Evolutionary conservation across 192 early-diverging fungal genomes (phyloP).

Genomic region (Rhizophagus sp.): DNA sequence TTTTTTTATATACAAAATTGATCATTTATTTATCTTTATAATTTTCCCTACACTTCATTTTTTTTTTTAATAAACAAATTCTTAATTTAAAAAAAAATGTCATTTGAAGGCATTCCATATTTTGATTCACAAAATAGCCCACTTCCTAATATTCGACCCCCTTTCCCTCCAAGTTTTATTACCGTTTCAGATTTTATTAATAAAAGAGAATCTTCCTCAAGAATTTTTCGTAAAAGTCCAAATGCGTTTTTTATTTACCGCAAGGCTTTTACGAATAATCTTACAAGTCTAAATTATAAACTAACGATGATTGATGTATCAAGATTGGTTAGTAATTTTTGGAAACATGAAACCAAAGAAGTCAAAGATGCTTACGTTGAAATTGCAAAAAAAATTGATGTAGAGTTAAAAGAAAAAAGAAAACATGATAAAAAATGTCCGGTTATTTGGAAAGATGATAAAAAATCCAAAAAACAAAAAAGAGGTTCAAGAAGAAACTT

Average conservation of each 20-base stretch:
- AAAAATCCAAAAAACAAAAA: background rate
- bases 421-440: background rate
- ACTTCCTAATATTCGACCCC: background rate
- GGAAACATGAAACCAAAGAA: background rate
- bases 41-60: background rate
- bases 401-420: background rate
- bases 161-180: background rate
- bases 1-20: no score
- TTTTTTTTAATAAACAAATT: background rate
- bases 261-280: background rate
- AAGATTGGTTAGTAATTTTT: background rate
- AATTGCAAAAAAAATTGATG: background rate
- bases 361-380: background rate
- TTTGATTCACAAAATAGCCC: background rate
- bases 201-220: background rate
- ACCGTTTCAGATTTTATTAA: background rate
- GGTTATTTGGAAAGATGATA: background rate
- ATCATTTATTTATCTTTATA: background rate
- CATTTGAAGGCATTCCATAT: background rate
- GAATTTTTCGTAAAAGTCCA: background rate
- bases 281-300: background rate
- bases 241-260: constrained; percentile 7
- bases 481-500: background rate
- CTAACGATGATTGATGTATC: constrained; percentile 9
- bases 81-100: background rate